Evolutionary conservation across 805 yeast species (phyloP), one percentile per base, ranked within the genome.

Genomic region (Tetrapisispora phaffii): DNA sequence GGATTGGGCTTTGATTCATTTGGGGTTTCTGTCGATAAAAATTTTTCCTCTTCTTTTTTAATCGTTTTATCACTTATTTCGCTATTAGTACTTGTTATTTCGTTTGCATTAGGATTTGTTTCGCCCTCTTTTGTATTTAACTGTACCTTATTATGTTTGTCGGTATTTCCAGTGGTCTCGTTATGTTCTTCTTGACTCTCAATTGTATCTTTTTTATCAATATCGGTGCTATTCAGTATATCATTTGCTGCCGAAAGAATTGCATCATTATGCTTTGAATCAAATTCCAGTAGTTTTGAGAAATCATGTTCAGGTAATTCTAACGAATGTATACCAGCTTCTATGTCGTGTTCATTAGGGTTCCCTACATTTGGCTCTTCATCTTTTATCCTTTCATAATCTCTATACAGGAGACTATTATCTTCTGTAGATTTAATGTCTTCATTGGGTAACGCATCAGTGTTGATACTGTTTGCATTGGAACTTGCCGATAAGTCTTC

Each of bases 261-360:
- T 34, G 51, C 65, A 33, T 53, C 59, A 43, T 62, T 66, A 44
- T 57, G 50, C 46, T 60, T 60, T 13, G 60, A 51, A 44, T 63
- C 63, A 39, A 64, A 54, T 33, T 57, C 66, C 24, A 61, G 44
- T 15, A 64, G 46, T 44, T 58, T 62, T 15, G 63, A 58, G 42
- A 62, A 57, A 35, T 58, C 60, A 39, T 58, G 62, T 21, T 52
- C 60, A 8, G 58, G 54, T 20, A 58, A 43, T 23, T 58, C 62
- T 34, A 57, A 32, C 17, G 54, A 39, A 37, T 22, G 24, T 1
- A 36, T 36, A 7, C 34, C 45, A 26, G 54, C 24, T 23, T 22
- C 17, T n/a, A 31, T 29, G 31, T 26, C 45, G 31, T 42, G 16
- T 13, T 35, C 40, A 34, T 32, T 15, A 19, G 22, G 3, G n/a